Percentiles rank a stretch among this genome's conserved stretches.
These are phyloP conservation scores for Tagetes patula DNA, from an alignment of 129 eudicot species.

Conservation along the genomic window DNA sequence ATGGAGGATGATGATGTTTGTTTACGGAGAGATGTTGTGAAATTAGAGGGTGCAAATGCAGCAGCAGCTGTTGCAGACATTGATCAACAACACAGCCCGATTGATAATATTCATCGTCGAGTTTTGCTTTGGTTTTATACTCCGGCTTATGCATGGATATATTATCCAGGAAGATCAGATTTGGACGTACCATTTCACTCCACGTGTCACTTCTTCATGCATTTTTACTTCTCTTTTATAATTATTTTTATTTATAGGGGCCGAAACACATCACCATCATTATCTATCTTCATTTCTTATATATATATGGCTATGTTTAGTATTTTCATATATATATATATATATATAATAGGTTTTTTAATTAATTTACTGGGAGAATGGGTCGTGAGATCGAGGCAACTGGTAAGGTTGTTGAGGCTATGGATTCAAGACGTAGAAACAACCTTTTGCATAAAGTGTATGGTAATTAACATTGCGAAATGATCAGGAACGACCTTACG, in stretches of 20 bases:
- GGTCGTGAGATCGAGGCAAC: too few relatives aligned
- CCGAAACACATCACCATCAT: too few relatives aligned
- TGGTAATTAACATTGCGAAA: too few relatives aligned
- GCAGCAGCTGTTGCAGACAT: conserved; percentile 62
- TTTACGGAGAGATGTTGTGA: conserved; percentile 36
- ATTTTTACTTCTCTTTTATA: not conserved
- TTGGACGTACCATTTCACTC: conserved; percentile 35
- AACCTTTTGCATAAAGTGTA: too few relatives aligned
- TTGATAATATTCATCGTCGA: conserved; percentile 18
- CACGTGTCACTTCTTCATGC: conserved; percentile 39
- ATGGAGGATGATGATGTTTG: conserved; percentile 43
- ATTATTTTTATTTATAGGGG: too few relatives aligned
- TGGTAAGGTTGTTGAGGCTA: too few relatives aligned
- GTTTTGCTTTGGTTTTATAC: conserved; percentile 20
- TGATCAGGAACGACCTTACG: too few relatives aligned
- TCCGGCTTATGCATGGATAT: conserved; percentile 26
- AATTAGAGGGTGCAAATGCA: conserved; percentile 27
- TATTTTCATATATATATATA: not conserved
- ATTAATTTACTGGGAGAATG: too few relatives aligned
- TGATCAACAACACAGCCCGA: conserved; percentile 24
- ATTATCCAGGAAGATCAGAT: conserved; percentile 32
- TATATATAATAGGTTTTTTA: too few relatives aligned
- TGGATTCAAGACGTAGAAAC: too few relatives aligned
- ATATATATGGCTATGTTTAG: not conserved
- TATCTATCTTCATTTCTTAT: too few relatives aligned